phyloP scores from a whole-genome alignment of 1,139 yeast genomes.

The Saccharomyces hybrid region DNA sequence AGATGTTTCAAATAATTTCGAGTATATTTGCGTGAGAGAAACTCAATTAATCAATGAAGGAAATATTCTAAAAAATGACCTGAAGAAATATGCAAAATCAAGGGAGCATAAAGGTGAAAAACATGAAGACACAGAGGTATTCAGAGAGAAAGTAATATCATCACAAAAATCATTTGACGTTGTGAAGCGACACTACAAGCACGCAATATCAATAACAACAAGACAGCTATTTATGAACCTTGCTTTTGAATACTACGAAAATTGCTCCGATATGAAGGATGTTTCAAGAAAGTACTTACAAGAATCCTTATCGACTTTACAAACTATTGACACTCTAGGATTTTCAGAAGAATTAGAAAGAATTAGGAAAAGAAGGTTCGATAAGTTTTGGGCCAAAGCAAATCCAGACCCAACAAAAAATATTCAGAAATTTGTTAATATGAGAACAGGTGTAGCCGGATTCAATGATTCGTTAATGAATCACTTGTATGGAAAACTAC shows the following conservation, averaged over 20 bases:
- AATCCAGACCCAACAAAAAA: slow-evolving; percentile 20
- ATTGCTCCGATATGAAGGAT: slow-evolving; percentile 21
- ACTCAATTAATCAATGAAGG: slow-evolving; percentile 20
- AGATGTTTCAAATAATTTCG: slow-evolving; percentile 17
- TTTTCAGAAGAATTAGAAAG: slow-evolving; percentile 20
- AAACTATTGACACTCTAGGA: slow-evolving; percentile 13
- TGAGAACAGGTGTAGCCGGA: slow-evolving; percentile 24
- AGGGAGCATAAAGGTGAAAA: slow-evolving; percentile 21
- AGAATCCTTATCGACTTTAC: slow-evolving; percentile 18
- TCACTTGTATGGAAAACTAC: slow-evolving; percentile 19
- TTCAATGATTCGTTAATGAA: slow-evolving; percentile 26
- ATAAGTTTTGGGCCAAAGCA: slow-evolving; percentile 23
- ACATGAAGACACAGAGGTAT: slow-evolving; percentile 22
- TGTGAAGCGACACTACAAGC: slow-evolving; percentile 19
- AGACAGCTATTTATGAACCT: slow-evolving; percentile 22
- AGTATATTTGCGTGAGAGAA: slow-evolving; percentile 22
- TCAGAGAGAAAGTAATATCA: slow-evolving; percentile 20
- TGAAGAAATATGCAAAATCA: slow-evolving; percentile 16
- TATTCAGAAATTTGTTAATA: slow-evolving; percentile 21
- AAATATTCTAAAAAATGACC: slow-evolving; percentile 17
- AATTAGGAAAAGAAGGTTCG: slow-evolving; percentile 20
- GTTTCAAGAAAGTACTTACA: slow-evolving; percentile 17
- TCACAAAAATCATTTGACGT: slow-evolving; percentile 18
- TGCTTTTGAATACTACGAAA: slow-evolving; percentile 20
- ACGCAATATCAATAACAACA: slow-evolving; percentile 20